Base-by-base conservation (phyloP, 257 asterid genomes). In the Penstemon newberryi region DNA sequence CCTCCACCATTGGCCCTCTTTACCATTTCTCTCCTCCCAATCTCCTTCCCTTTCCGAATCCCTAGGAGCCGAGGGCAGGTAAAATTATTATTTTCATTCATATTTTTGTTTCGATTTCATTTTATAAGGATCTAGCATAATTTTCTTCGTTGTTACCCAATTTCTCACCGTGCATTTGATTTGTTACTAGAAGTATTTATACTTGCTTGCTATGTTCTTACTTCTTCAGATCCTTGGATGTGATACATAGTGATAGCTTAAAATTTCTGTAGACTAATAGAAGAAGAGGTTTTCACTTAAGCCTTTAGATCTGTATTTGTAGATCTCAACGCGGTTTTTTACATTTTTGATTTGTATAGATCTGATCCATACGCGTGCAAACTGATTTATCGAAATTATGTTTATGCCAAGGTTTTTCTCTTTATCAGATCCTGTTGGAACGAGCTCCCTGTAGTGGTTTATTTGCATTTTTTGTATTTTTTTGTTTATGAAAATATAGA, bases 121-220 rank as follows among this genome's bases (percentile, higher is more conserved):
- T 64, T 52, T 68, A 19, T 61, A n/a, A 54, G 67, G 81, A 65
- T 65, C 56, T 52, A 64, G 58, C 84, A 60, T 69, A 11, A 60
- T 60, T 75, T 46, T 12, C 81, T 77, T 68, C n/a, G 50, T 65
- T 53, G 67, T 54, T 39, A 5, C 9, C 9, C 15, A 56, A 6
- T 59, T 11, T 59, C 15, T 25, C 33, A 25, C 33, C 33, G 1
- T n/a, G n/a, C n/a, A 1, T 51, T 65, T 13, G 6, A 49, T 13
- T 39, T 11, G 64, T 45, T 9, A 4, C 8, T 8, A 0, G 55
- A 11, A 66, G 58, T 64, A 39, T 74, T 71, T 70, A 38, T 54
- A 49, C 6, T 65, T 69, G 72, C 53, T 38, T 25, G 33, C 44
- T 18, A 10, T 13, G 10, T 55, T 19, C 45, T 71, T 56, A 18